Evolutionary conservation across 768 basidiomycete species (phyloP).

Genomic region (Kwoniella sp.): DNA sequence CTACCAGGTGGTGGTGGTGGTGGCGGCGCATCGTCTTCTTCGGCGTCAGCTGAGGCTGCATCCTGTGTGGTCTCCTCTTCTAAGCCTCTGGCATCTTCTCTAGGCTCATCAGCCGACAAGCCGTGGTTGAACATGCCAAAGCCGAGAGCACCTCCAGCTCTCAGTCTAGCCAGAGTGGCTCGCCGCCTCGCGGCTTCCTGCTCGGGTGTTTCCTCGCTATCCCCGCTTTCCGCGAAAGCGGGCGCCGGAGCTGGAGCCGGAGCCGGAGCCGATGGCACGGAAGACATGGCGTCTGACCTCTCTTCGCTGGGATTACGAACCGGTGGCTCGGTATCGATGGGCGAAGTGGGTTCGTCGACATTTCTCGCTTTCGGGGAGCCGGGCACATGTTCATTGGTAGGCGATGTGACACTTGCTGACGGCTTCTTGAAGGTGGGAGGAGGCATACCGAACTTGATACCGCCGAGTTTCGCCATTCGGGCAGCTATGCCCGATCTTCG

Average conservation of each 20-base stretch:
- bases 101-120: slow-evolving; percentile 15
- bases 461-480: slow-evolving; percentile 91
- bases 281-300: background rate
- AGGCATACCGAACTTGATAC: slow-evolving; percentile 73
- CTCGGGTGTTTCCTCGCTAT: slow-evolving; percentile 53
- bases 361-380: slow-evolving; percentile 31
- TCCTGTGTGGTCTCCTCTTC: slow-evolving; percentile 57
- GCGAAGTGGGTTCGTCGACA: slow-evolving; percentile 22
- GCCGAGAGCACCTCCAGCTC: slow-evolving; percentile 63
- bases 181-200: slow-evolving; percentile 64
- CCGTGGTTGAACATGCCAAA: slow-evolving; percentile 62
- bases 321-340: slow-evolving; percentile 20
- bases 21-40: slow-evolving; percentile 31
- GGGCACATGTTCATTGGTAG: slow-evolving; percentile 45
- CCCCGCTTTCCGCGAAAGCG: slow-evolving; percentile 26
- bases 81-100: slow-evolving; percentile 26
- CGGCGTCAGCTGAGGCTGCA: slow-evolving; percentile 51
- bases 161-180: slow-evolving; percentile 64
- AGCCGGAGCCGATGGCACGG: too few species aligned
- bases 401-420: slow-evolving; percentile 15
- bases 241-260: slow-evolving; percentile 8
- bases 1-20: slow-evolving; percentile 29
- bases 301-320: slow-evolving; percentile 13
- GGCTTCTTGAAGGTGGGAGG: slow-evolving; percentile 60
- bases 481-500: slow-evolving; percentile 79